phyloP scores from a whole-genome alignment of 2,329 filamentous ascomycete genomes.

The Colletotrichum orchidophilum region DNA sequence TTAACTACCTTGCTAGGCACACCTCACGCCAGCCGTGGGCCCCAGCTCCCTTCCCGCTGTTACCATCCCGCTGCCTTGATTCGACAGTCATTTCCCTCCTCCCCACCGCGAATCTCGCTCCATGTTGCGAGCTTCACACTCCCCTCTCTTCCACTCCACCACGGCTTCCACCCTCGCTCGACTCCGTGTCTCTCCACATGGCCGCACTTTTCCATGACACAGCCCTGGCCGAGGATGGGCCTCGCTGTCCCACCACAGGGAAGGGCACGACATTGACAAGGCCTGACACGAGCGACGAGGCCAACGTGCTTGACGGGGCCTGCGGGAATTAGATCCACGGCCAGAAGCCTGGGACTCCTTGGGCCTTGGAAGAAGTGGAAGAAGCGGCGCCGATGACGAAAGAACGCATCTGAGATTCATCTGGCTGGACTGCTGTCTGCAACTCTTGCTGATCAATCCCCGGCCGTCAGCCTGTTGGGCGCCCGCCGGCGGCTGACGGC shows the following conservation, averaged over 20 bases:
- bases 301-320: conserved; percentile 19
- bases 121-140: no score
- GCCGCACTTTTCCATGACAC: conserved; percentile 28
- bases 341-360: conserved; percentile 25
- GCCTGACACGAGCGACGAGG: neutral
- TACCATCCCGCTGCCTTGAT: conserved; percentile 14
- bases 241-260: conserved; percentile 2
- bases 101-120: conserved; percentile 24
- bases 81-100: conserved; percentile 8
- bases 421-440: neutral
- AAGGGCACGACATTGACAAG: conserved; percentile 19
- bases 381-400: conserved; percentile 26
- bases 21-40: conserved; percentile 12
- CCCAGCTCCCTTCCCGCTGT: neutral
- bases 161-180: neutral
- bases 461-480: neutral
- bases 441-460: neutral
- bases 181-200: conserved; percentile 26
- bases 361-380: conserved; percentile 28
- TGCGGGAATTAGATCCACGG: conserved; percentile 32
- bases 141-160: neutral
- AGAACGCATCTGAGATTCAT: conserved; percentile 26
- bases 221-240: conserved; percentile 17
- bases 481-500: conserved; percentile 14
- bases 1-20: no score